A percentile compares a stretch with the other conserved stretches of the same genome.
Evolutionary conservation across 2,329 filamentous ascomycete species (phyloP).

Genomic region (Penicillium sp.): DNA sequence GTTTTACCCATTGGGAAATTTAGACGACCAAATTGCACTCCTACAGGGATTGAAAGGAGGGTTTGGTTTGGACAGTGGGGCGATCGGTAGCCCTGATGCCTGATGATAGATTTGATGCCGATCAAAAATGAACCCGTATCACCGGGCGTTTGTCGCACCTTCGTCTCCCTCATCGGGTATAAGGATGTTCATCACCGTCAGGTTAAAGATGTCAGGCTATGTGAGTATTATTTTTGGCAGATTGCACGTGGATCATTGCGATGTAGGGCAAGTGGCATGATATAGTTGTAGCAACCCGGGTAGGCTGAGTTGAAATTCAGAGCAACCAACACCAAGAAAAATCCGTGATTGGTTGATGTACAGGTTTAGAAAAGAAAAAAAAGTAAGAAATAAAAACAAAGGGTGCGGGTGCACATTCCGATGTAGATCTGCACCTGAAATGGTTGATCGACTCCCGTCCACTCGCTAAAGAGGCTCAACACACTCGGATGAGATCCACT

Average conservation of each 20-base stretch:
- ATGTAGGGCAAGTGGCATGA: not conserved
- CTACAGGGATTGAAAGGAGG: not conserved
- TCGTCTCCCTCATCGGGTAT: not conserved
- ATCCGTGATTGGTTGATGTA: not conserved
- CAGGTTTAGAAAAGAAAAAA: not conserved
- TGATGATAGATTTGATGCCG: not conserved
- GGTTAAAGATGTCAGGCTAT: not conserved
- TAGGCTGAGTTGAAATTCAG: not conserved
- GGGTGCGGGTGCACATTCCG: not conserved
- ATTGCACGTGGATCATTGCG: constrained; percentile 1
- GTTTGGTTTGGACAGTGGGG: not conserved
- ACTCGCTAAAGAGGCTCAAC: constrained; percentile 1
- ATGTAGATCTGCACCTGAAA: not conserved
- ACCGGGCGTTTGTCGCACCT: not conserved
- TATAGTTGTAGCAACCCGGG: not conserved
- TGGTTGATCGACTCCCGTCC: constrained; percentile 1
- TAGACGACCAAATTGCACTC: not conserved
- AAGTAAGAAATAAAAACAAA: no score
- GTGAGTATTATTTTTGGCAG: constrained; percentile 7
- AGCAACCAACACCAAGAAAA: not conserved
- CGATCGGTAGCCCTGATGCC: not conserved
- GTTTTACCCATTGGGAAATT: not conserved
- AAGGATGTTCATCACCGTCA: not conserved
- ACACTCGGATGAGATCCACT: not conserved
- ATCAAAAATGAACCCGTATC: not conserved